These are phyloP conservation scores for Phialophora expanda DNA, from an alignment of 2,329 filamentous ascomycete species.

Conservation along the genomic window DNA sequence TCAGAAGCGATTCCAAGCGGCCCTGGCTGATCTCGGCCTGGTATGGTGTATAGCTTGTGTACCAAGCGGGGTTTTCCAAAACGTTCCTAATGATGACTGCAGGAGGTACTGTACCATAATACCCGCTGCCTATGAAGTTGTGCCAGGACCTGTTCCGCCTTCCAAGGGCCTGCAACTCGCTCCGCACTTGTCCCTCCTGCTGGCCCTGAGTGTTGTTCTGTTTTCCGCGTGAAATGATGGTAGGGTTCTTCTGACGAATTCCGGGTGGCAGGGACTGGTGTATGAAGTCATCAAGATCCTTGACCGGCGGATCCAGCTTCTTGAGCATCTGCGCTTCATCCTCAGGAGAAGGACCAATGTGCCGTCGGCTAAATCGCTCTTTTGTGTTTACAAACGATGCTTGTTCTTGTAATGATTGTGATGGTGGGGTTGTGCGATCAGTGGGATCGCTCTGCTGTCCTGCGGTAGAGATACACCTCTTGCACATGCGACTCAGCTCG, in stretches of 20 bases:
- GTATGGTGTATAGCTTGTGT: constrained; percentile 97
- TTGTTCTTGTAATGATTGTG: neutral
- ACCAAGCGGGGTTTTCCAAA: constrained; percentile 92
- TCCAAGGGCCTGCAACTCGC: constrained; percentile 52
- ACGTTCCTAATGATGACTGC: constrained; percentile 92
- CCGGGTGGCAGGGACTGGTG: constrained; percentile 80
- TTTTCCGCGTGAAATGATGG: constrained; percentile 52
- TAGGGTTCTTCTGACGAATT: constrained; percentile 69
- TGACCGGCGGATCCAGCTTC: constrained; percentile 73
- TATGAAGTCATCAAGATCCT: constrained; percentile 80
- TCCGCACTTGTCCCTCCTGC: constrained; percentile 52
- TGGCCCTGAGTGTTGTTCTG: constrained; percentile 42
- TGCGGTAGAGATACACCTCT: constrained; percentile 24
- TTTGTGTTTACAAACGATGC: constrained; percentile 18
- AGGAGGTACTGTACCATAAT: constrained; percentile 84
- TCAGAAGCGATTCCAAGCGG: constrained; percentile 85
- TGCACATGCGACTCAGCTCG: constrained; percentile 23
- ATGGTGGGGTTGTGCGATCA: neutral
- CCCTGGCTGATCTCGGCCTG: constrained; percentile 98
- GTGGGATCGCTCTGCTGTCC: constrained; percentile 14
- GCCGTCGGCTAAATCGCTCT: constrained; percentile 60
- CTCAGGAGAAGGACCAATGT: constrained; percentile 95
- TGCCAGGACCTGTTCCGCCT: constrained; percentile 41
- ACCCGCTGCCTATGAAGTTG: constrained; percentile 83
- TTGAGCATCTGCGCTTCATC: constrained; percentile 88